Evolutionary conservation across 2,329 filamentous ascomycete species (phyloP).

Genomic region (Diaporthe sp.): DNA sequence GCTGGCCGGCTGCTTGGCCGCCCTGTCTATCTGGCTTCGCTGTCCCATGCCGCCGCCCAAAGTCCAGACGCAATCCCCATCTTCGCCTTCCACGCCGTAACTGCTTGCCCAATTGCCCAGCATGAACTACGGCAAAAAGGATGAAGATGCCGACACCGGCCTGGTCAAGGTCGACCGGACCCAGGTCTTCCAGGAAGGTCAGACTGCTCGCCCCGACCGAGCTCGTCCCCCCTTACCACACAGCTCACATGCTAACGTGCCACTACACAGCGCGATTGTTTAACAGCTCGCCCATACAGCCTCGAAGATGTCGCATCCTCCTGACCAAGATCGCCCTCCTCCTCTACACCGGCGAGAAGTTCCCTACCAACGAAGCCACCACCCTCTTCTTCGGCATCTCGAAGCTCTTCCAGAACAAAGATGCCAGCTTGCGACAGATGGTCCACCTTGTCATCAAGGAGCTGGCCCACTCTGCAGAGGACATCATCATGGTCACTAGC

Average conservation of each 20-base stretch:
- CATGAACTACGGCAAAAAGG: constrained; percentile 99
- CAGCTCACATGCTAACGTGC: constrained; percentile 51
- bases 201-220: constrained; percentile 46
- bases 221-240: constrained; percentile 42
- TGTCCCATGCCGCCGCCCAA: constrained; percentile 30
- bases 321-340: constrained; percentile 97
- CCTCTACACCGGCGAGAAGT: constrained; percentile 96
- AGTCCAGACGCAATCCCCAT: constrained; percentile 28
- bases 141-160: constrained; percentile 94
- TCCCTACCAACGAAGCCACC: constrained; percentile 96
- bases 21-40: constrained; percentile 34
- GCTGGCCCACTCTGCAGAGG: constrained; percentile 92
- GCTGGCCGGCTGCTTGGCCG: constrained; percentile 9
- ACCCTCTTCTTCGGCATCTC: constrained; percentile 99
- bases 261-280: constrained; percentile 88
- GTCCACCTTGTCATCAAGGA: constrained; percentile 99
- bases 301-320: constrained; percentile 96
- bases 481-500: constrained; percentile 99
- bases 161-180: constrained; percentile 98
- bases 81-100: constrained; percentile 40
- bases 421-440: constrained; percentile 98
- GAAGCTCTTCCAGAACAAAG: constrained; percentile 99
- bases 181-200: constrained; percentile 99
- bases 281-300: constrained; percentile 97
- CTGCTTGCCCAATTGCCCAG: constrained; percentile 55